Percentiles rank a stretch among this genome's conserved stretches.
Evolutionary conservation across 768 basidiomycete species (phyloP).

Genomic region (Boletus subcaerulescens): DNA sequence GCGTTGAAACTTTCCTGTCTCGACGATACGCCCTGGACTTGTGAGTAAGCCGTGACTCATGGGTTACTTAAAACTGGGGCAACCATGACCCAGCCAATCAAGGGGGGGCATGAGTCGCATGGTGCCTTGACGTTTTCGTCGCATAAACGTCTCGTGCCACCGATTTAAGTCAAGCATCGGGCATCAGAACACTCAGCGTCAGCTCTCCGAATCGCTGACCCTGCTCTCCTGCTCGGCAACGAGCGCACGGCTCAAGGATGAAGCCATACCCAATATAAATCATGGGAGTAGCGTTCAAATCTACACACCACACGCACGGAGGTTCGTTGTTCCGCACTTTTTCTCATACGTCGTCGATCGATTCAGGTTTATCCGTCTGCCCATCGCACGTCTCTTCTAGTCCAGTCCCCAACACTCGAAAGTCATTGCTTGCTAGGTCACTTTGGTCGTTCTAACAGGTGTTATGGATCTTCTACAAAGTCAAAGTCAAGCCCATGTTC

Average conservation of each 20-base stretch:
- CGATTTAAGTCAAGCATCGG: not conserved
- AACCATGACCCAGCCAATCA: slow-evolving; percentile 6
- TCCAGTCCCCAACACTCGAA: not conserved
- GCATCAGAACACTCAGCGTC: not conserved
- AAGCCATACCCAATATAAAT: slow-evolving; percentile 10
- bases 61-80: not conserved
- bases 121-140: not conserved
- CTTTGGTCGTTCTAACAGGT: too few species aligned
- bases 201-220: not conserved
- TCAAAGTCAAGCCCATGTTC: not conserved
- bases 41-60: not conserved
- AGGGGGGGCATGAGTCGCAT: not conserved
- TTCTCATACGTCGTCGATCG: not conserved
- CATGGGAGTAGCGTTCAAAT: not conserved
- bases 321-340: not conserved
- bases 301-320: not conserved
- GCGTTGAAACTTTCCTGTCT: too few species aligned
- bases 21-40: too few species aligned
- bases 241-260: slow-evolving; percentile 13
- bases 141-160: not conserved
- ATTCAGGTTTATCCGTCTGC: not conserved
- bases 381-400: not conserved
- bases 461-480: slow-evolving; percentile 1
- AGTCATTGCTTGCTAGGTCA: not conserved
- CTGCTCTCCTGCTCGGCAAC: not conserved